A percentile compares a stretch with the other conserved stretches of the same genome.
Conservation (phyloP, 2,329 filamentous ascomycete species). For the Trichophyton simii region DNA sequence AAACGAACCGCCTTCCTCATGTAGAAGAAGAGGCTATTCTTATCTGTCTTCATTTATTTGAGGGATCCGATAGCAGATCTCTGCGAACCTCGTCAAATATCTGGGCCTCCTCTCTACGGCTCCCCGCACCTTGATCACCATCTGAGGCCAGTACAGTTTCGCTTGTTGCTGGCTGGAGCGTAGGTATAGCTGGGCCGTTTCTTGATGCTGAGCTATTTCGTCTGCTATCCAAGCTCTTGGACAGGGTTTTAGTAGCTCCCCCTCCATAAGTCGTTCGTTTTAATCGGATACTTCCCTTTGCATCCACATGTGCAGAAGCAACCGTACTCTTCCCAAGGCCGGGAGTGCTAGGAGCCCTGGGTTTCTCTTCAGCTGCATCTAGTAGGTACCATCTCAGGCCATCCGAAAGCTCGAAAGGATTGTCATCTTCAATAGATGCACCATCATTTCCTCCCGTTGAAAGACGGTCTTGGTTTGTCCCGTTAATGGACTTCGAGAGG, state of each 20-base stretch:
- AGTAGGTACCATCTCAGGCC: constrained; percentile 93
- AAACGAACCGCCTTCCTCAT: neutral
- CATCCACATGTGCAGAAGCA: constrained; percentile 74
- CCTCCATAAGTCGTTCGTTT: constrained; percentile 49
- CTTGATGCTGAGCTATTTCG: constrained; percentile 78
- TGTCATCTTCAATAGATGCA: constrained; percentile 66
- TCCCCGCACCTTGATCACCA: constrained; percentile 22
- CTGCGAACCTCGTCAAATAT: constrained; percentile 39
- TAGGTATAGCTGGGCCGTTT: constrained; percentile 43
- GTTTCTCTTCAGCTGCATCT: constrained; percentile 85
- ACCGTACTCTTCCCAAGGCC: constrained; percentile 87
- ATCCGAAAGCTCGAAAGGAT: constrained; percentile 92
- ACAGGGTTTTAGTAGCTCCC: constrained; percentile 63
- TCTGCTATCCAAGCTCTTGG: constrained; percentile 80
- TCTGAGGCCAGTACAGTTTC: constrained; percentile 27
- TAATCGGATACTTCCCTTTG: constrained; percentile 53
- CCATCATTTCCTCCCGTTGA: constrained; percentile 42
- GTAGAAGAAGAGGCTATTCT: neutral
- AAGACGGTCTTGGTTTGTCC: constrained; percentile 35
- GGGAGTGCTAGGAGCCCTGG: constrained; percentile 80
- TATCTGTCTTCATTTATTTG: constrained; percentile 5
- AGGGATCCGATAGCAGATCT: constrained; percentile 34
- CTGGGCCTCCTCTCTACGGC: constrained; percentile 28
- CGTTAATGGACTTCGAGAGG: constrained; percentile 63
- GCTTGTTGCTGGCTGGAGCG: constrained; percentile 21